phyloP scores from a whole-genome alignment of 2,329 filamentous ascomycete genomes.

The Fusarium graminum region DNA sequence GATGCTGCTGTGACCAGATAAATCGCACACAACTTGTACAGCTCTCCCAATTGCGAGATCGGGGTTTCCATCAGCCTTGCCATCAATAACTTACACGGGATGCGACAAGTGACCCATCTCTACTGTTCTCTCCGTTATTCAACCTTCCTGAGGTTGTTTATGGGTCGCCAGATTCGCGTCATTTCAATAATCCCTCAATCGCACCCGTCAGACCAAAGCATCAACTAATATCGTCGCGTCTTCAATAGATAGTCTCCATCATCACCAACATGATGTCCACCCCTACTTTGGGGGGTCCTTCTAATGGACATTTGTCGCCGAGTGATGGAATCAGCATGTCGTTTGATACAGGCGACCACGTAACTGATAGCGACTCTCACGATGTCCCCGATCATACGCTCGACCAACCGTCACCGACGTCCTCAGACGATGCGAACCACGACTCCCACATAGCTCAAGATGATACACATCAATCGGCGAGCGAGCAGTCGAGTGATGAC shows the following conservation, averaged over 20 bases:
- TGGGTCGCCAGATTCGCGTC: constrained; percentile 50
- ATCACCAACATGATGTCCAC: constrained; percentile 74
- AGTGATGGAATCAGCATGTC: constrained; percentile 60
- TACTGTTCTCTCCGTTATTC: constrained; percentile 44
- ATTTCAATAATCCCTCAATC: constrained; percentile 40
- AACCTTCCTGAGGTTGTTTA: constrained; percentile 39
- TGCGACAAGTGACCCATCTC: constrained; percentile 60
- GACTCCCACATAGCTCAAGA: constrained; percentile 57
- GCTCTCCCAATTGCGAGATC: constrained; percentile 59
- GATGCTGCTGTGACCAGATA: constrained; percentile 49
- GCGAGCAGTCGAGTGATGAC: constrained; percentile 63
- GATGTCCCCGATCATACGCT: constrained; percentile 73
- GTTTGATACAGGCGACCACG: constrained; percentile 54
- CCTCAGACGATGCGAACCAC: constrained; percentile 60
- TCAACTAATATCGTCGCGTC: constrained; percentile 55
- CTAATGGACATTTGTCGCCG: constrained; percentile 75
- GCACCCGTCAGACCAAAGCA: constrained; percentile 28
- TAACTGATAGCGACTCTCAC: constrained; percentile 78
- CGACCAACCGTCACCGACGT: constrained; percentile 59
- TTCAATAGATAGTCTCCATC: constrained; percentile 67
- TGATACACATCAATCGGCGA: constrained; percentile 59
- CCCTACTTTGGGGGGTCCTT: constrained; percentile 70
- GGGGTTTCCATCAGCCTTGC: constrained; percentile 62
- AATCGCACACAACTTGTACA: constrained; percentile 39
- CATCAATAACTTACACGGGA: constrained; percentile 59